phyloP scores from a whole-genome alignment of 495 filamentous ascomycete genomes.

The Talaromyces proteolyticus region DNA sequence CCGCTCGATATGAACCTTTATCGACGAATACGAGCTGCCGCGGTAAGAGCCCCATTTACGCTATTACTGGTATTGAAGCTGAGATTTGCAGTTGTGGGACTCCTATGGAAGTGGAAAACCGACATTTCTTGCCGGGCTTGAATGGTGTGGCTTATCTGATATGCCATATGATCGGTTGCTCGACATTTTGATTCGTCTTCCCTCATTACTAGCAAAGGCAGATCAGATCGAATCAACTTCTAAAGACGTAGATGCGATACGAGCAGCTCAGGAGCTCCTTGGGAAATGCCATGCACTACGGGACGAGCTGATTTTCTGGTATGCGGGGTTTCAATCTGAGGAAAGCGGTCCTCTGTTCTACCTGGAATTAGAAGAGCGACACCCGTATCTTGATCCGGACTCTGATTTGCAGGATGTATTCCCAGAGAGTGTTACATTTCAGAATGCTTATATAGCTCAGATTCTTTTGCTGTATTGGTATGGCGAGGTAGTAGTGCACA shows the following conservation, averaged over 20 bases:
- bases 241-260: background rate
- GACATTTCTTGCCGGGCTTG: conserved; percentile 3
- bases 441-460: conserved; percentile 1
- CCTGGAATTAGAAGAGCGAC: conserved; percentile 4
- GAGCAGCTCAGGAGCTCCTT: background rate
- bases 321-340: conserved; percentile 3
- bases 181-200: conserved; percentile 3
- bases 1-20: conserved; percentile 8
- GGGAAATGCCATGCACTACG: conserved; percentile 1
- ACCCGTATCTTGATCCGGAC: conserved; percentile 4
- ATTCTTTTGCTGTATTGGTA: conserved; percentile 4
- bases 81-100: conserved; percentile 2
- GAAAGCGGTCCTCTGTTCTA: conserved; percentile 1
- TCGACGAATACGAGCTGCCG: conserved; percentile 7
- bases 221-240: conserved; percentile 1
- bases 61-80: background rate
- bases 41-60: background rate
- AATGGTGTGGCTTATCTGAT: conserved; percentile 6
- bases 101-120: conserved; percentile 4
- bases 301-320: conserved; percentile 6
- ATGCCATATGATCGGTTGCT: conserved; percentile 1
- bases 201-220: conserved; percentile 1
- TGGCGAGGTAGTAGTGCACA: conserved; percentile 6
- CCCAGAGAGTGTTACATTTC: conserved; percentile 5
- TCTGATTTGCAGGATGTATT: conserved; percentile 2